A percentile compares a stretch with the other conserved stretches of the same genome.
Evolutionary conservation across 495 filamentous ascomycete species (phyloP).

Genomic region (Aspergillus sclerotioniger): DNA sequence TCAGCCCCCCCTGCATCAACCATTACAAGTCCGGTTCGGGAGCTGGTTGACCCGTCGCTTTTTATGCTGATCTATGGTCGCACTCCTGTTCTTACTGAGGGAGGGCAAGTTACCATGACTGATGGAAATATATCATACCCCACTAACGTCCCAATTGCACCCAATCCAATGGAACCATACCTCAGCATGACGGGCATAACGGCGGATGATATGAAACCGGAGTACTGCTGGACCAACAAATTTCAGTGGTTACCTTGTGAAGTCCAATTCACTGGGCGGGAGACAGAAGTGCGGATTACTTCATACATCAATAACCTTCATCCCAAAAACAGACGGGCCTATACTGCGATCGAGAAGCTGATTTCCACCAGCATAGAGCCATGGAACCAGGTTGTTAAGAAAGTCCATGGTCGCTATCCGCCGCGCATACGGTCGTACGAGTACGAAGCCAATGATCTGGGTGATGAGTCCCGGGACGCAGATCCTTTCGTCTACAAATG

Average conservation of each 20-base stretch:
- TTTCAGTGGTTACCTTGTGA: constrained; percentile 63
- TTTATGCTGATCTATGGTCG: constrained; percentile 7
- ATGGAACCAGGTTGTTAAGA: constrained; percentile 15
- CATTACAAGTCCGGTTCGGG: background rate
- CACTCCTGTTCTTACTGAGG: constrained; percentile 1
- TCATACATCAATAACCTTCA: constrained; percentile 63
- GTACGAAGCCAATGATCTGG: background rate
- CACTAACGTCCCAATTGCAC: too few species aligned
- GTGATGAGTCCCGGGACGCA: background rate
- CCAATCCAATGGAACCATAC: too few species aligned
- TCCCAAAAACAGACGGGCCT: constrained; percentile 27
- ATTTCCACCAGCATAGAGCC: constrained; percentile 6
- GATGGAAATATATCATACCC: background rate
- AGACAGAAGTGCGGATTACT: constrained; percentile 16
- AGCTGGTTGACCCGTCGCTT: constrained; percentile 5
- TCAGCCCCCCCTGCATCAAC: background rate
- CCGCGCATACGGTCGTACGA: background rate
- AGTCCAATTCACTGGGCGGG: constrained; percentile 36
- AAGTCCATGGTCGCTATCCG: background rate
- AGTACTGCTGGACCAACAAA: constrained; percentile 13
- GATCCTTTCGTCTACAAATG: background rate
- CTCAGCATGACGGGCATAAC: too few species aligned
- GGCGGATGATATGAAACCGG: too few species aligned
- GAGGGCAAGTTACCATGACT: background rate
- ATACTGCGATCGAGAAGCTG: constrained; percentile 13